Conservation (phyloP, 345 rosid genomes). For the Isatis tinctoria region DNA sequence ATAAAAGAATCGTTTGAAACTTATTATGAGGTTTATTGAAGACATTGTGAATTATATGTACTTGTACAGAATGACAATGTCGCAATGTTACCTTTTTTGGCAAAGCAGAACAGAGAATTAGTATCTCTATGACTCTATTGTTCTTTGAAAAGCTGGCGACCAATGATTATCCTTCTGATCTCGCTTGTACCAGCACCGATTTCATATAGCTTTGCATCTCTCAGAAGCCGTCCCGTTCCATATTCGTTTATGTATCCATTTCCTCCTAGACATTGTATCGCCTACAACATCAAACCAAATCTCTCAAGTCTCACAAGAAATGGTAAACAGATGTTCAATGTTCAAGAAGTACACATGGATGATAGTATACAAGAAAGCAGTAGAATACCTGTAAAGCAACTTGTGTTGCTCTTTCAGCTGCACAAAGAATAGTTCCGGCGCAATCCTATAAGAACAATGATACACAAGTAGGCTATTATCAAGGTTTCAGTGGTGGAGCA, state of each 20-base stretch:
- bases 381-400: conserved; percentile 82
- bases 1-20: neutral
- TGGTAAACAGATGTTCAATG: neutral
- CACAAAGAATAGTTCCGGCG: conserved; percentile 87
- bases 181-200: conserved; percentile 98
- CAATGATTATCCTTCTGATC: conserved; percentile 87
- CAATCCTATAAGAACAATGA: conserved; percentile 58
- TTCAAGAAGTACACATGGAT: neutral
- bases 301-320: neutral
- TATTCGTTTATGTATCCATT: conserved; percentile 94
- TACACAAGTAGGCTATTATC: neutral
- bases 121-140: conserved; percentile 27
- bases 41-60: neutral
- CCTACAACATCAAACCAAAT: conserved; percentile 47
- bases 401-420: conserved; percentile 96
- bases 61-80: conserved; percentile 1
- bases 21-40: neutral
- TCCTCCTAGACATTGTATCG: conserved; percentile 95
- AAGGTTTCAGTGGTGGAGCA: neutral
- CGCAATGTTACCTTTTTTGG: neutral
- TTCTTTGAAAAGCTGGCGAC: conserved; percentile 81
- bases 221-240: conserved; percentile 79
- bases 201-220: conserved; percentile 93
- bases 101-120: neutral
- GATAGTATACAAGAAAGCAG: neutral